Evolutionary conservation across 208 protist genomes (phyloP), one percentile per base, ranked within the genome.

Genomic region (Strigomonas culicis): DNA sequence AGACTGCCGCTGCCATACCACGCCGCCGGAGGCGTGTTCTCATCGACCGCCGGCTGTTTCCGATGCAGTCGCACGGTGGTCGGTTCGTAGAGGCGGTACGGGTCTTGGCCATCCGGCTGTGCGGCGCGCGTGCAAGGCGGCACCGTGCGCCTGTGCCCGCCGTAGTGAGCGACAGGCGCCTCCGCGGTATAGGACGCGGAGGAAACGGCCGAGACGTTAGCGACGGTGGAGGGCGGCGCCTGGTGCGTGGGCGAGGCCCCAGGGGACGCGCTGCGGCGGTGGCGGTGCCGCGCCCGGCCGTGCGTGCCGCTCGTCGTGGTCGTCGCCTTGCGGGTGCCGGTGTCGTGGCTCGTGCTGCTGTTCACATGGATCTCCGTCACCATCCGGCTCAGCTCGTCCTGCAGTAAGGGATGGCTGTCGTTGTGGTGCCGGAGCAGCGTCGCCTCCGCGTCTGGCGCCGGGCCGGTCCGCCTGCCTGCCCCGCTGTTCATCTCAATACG

Each of bases 401-500:
- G 39, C 15, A 44, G 19, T 19, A 44, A 44, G 11, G 39, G 39
- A 44, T 15, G 39, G 19, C 15, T 44, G 1, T 44, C 39, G 19
- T 44, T 6, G 39, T 44, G 39, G 13, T 44, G 39, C 39, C 39
- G 39, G 1, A 44, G 19, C 15, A 44, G 13, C 15, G 39, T 44
- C 11, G 39, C 15, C 15, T 15, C 39, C 11, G 8, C 39, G 13
- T 44, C 39, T 4, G 19, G 11, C 8, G 1, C n/a, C 2, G 6
- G 3, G 4, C 46, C 2, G 28, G 4, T 28, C 49, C 44, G 43
- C 1, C 13, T 34, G 49, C 24, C 30, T 19, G 15, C 13, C 7
- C 15, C 24, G 34, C 43, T 43, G 43, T 24, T 41, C 22, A 67
- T 11, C 36, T 67, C 62, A 39, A 67, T 58, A 19, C 41, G 28